Evolutionary conservation across 306 rosid species (phyloP), one percentile per base, ranked within the genome.

Genomic region (Sindora glabra): DNA sequence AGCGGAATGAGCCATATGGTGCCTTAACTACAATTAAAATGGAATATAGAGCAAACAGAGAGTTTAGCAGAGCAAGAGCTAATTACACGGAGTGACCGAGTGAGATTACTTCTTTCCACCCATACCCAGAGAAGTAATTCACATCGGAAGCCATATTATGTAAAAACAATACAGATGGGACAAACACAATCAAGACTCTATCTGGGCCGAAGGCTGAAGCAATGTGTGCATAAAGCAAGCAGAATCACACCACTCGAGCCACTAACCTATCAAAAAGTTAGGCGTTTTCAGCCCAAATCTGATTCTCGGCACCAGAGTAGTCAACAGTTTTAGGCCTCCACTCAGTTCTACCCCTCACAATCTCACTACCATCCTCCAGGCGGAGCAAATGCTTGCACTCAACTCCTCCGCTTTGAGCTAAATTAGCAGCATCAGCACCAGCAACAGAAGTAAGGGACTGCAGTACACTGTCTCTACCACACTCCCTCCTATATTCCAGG

Each of bases 331-430:
- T 94, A 34, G 99, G 87, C 79, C 87, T 82, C 99, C 99, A 94
- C 63, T 76, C 85, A 9, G 99, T 89, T 71, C 97, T 82, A 17
- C 87, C 94, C 71, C 89, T 84, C 64, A 94, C 94, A 73, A 94
- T 86, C 76, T 94, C 99, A n/a, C 79, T 80, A 16, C 95, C 94
- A 16, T 79, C 77, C 71, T 94, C 90, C 0, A 94, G 95, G 46
- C 84, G 94, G 65, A 94, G 97, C 81, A 89, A 62, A 71, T 94
- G 99, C 85, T 84, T 80, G 81, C 97, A 89, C 77, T 94, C 99
- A 2, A 82, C 71, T 3, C 71, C 77, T 3, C 80, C 89, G 1
- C 74, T 27, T 12, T 70, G 85, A 23, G 76, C 94, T 34, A 82
- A 74, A 62, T 76, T 56, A 59, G 83, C 87, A 12, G 61, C 62